phyloP scores from a whole-genome alignment of 768 basidiomycete genomes.

The Psilocybe sp. region DNA sequence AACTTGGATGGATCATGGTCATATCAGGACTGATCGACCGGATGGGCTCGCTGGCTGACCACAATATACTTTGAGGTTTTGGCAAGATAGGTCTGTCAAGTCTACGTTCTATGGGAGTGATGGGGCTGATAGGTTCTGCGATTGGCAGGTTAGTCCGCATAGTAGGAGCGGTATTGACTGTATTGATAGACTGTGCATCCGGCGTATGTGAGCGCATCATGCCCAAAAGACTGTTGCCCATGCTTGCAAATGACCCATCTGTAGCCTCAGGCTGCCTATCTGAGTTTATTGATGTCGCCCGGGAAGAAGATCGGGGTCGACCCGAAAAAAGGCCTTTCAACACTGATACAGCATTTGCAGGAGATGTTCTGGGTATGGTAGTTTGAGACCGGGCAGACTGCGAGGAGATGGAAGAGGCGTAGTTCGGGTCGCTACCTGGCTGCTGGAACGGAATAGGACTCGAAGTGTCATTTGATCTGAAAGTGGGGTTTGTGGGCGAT shows the following conservation, averaged over 20 bases:
- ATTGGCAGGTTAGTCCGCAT: slow-evolving; percentile 32
- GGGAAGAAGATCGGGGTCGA: slow-evolving; percentile 58
- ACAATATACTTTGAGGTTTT: slow-evolving; percentile 20
- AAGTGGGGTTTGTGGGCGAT: slow-evolving; percentile 11
- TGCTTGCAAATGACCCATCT: slow-evolving; percentile 57
- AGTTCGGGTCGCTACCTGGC: slow-evolving; percentile 31
- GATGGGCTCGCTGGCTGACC: slow-evolving; percentile 31
- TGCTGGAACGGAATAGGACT: slow-evolving; percentile 25
- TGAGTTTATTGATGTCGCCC: slow-evolving; percentile 42
- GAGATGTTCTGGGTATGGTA: slow-evolving; percentile 34
- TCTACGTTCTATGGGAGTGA: background rate
- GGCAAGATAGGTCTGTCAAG: slow-evolving; percentile 21
- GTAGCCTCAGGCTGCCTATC: slow-evolving; percentile 28
- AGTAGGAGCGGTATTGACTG: slow-evolving; percentile 17
- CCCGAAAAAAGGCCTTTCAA: slow-evolving; percentile 57
- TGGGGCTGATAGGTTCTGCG: slow-evolving; percentile 23
- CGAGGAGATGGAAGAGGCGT: slow-evolving; percentile 46
- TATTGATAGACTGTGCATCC: slow-evolving; percentile 22
- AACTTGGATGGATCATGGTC: slow-evolving; percentile 25
- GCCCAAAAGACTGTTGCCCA: slow-evolving; percentile 51
- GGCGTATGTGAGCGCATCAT: slow-evolving; percentile 43
- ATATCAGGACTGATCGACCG: slow-evolving; percentile 13
- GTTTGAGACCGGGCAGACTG: slow-evolving; percentile 41
- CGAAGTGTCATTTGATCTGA: slow-evolving; percentile 13
- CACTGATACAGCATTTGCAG: slow-evolving; percentile 47